Conservation (phyloP, 768 basidiomycete genomes). For the Russula sp. region DNA sequence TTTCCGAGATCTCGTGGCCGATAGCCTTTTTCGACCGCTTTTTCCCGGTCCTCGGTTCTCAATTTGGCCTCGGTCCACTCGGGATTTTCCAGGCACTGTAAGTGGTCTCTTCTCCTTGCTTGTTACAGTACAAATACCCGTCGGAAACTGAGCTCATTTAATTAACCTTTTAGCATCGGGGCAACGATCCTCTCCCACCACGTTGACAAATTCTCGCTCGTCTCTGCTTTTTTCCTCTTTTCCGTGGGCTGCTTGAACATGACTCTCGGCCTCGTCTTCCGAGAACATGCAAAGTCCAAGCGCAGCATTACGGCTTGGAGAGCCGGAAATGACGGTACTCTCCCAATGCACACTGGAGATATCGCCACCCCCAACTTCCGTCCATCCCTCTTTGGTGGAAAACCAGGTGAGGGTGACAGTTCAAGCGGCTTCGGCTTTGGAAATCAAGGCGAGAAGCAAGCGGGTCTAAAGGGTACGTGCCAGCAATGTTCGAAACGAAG, state of each 20-base stretch:
- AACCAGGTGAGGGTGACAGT: slow-evolving; percentile 28
- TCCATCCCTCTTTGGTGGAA: slow-evolving; percentile 30
- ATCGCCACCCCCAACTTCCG: slow-evolving; percentile 40
- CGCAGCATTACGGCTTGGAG: slow-evolving; percentile 69
- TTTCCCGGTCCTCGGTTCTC: slow-evolving; percentile 82
- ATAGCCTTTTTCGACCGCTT: slow-evolving; percentile 72
- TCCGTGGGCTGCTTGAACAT: slow-evolving; percentile 82
- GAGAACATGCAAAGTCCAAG: slow-evolving; percentile 58
- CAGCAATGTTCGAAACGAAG: slow-evolving; percentile 22
- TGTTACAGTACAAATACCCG: slow-evolving; percentile 21
- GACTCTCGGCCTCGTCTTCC: slow-evolving; percentile 76
- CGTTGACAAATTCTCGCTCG: slow-evolving; percentile 78
- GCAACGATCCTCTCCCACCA: slow-evolving; percentile 72
- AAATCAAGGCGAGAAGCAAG: slow-evolving; percentile 74
- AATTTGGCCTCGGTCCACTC: slow-evolving; percentile 82
- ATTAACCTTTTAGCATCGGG: slow-evolving; percentile 48
- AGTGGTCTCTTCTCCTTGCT: slow-evolving; percentile 35
- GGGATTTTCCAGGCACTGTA: slow-evolving; percentile 86
- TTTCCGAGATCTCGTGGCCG: slow-evolving; percentile 85
- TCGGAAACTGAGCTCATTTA: slow-evolving; percentile 6
- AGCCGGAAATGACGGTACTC: slow-evolving; percentile 48
- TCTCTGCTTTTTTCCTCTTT: slow-evolving; percentile 82
- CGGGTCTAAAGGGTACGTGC: slow-evolving; percentile 57
- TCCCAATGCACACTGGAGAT: slow-evolving; percentile 46
- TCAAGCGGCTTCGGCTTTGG: slow-evolving; percentile 71